These are phyloP conservation scores for Picochlorum sp. DNA, from an alignment of 139 green algal species.

Conservation along the genomic window DNA sequence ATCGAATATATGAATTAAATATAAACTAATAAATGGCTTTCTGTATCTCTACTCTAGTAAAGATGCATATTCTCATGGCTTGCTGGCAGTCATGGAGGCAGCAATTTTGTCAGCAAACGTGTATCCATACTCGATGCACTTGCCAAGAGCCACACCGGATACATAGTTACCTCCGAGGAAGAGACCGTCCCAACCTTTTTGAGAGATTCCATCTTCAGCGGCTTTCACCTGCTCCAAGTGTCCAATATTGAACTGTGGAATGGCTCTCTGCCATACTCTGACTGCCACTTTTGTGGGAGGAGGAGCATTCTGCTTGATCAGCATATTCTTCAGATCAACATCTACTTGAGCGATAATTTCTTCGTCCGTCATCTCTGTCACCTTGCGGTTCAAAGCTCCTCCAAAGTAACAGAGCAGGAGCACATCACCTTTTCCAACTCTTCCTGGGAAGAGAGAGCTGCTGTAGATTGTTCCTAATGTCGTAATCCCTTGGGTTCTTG, in stretches of 20 bases:
- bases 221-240: constrained; percentile 56
- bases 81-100: neutral
- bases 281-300: constrained; percentile 71
- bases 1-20: neutral
- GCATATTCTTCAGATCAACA: constrained; percentile 89
- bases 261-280: constrained; percentile 88
- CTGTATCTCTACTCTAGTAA: no score
- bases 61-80: no score
- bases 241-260: constrained; percentile 97
- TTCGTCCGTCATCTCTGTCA: constrained; percentile 65
- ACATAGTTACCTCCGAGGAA: constrained; percentile 97
- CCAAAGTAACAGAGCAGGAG: constrained; percentile 98
- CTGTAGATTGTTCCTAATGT: constrained; percentile 98
- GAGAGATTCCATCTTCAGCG: constrained; percentile 43
- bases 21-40: neutral
- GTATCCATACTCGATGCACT: constrained; percentile 88
- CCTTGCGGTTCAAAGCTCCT: constrained; percentile 77
- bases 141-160: constrained; percentile 85
- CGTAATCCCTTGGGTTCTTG: constrained; percentile 80
- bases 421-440: constrained; percentile 45
- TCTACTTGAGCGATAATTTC: constrained; percentile 72
- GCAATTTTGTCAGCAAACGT: constrained; percentile 65
- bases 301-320: constrained; percentile 79
- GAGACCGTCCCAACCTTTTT: constrained; percentile 61
- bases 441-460: constrained; percentile 80